phyloP scores from a whole-genome alignment of 371 early-diverging fungal species.

The Apophysomyces sp. region DNA sequence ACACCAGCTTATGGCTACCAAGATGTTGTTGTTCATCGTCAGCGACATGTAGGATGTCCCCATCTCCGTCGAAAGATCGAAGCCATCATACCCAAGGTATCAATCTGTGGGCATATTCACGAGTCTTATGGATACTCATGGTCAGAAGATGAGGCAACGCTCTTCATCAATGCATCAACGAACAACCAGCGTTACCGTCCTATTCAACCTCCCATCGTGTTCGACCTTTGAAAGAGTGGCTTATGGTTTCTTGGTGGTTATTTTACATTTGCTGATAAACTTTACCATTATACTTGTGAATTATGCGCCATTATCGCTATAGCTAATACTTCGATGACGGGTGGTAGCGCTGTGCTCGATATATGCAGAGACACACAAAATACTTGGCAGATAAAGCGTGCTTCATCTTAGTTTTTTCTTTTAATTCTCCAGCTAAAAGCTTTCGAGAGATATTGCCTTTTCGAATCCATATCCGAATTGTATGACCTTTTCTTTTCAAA shows the following conservation, averaged over 20 bases:
- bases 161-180: conserved; percentile 55
- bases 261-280: neutral
- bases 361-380: no score
- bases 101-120: conserved; percentile 61
- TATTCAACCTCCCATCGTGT: conserved; percentile 43
- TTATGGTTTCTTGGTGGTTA: neutral
- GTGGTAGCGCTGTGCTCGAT: no score
- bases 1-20: conserved; percentile 48
- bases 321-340: no score
- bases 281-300: no score
- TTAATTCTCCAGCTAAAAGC: no score
- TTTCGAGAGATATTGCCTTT: no score
- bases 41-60: conserved; percentile 43
- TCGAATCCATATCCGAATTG: no score
- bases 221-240: conserved; percentile 33
- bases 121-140: conserved; percentile 43
- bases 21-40: conserved; percentile 23
- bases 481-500: no score
- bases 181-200: conserved; percentile 37
- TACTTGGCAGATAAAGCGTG: no score
- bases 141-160: conserved; percentile 22
- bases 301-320: no score
- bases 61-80: conserved; percentile 37
- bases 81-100: conserved; percentile 40
- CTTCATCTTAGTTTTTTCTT: no score